Evolutionary conservation across 176 grass and related monocot genomes (phyloP), one percentile per base, ranked within the genome.

Genomic region (Typha latifolia): DNA sequence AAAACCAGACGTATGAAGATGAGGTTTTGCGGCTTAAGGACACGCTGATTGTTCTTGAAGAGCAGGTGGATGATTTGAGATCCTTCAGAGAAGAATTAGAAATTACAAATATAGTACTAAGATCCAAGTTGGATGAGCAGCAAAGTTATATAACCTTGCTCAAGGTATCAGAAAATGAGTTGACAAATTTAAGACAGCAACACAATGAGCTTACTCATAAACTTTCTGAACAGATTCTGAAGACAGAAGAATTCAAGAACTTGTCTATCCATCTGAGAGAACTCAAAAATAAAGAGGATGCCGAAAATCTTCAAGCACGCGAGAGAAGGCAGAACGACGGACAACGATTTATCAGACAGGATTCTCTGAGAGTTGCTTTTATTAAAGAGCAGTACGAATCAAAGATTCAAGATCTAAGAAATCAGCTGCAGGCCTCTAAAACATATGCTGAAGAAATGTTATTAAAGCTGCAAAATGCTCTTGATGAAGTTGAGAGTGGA

Each of bases 381-480:
- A 93, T 99, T 62, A 99, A 86, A 78, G 94, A 99, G 63, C 94
- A 99, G 63, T 93, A 99, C 61, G 94, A 99, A 81, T 85, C 86
- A 1, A 99, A 90, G 75, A 85, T 99, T 77, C 94, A 99, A 76
- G 94, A 99, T 52, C 61, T 99, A 16, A 99, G 87, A 78, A 81
- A 82, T 73, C 94, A 90, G 65, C 74, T 83, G 26, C 79, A 73
- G 70, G 77, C 84, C 61, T 93, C 84, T 32, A 99, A 99, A 80
- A 89, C 90, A 48, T 90, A 93, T 87, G 74, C 94, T 63, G 94
- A 99, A 99, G 94, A 99, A 81, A 93, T 99, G 94, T 69, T 99
- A 68, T 49, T 99, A 55, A 99, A 93, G 74, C 74, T 99, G 68
- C 89, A 99, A 87, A 90, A 74, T 78, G 78, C 94, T 78, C 77